Evolutionary conservation across 495 filamentous ascomycete genomes (phyloP), one percentile per base, ranked within the genome.

Genomic region (Mycothermus thermophilus): DNA sequence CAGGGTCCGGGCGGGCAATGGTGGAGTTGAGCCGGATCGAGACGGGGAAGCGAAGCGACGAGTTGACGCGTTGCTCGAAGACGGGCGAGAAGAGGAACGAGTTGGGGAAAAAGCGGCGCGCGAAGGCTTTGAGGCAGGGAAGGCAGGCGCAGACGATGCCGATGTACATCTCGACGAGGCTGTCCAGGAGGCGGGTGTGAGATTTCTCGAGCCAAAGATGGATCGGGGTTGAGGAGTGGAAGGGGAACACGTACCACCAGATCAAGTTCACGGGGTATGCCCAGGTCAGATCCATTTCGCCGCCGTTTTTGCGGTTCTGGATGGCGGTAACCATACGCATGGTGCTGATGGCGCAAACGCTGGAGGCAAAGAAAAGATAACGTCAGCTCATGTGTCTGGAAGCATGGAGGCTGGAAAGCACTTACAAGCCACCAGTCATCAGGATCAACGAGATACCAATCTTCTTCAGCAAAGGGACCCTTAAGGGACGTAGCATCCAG

Each of bases 351-450:
- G 14, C 34, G 30, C 46, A 48, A 12, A 44, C 41, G 18, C 42
- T 48, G 25, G 18, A n/a, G n/a, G n/a, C n/a, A n/a, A n/a, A n/a
- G n/a, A n/a, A n/a, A n/a, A n/a, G n/a, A n/a, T n/a, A n/a, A n/a
- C n/a, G n/a, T n/a, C n/a, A n/a, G n/a, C n/a, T n/a, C n/a, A n/a
- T n/a, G n/a, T n/a, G n/a, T n/a, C n/a, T n/a, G n/a, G n/a, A n/a
- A n/a, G n/a, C n/a, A n/a, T n/a, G n/a, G n/a, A n/a, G n/a, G n/a
- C n/a, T n/a, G n/a, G n/a, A n/a, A n/a, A n/a, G n/a, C n/a, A 34
- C 43, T 11, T 45, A 55, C 50, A 56, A 51, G 23, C 50, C 51
- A 17, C 52, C 52, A 0, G 43, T 30, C 52, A 53, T 53, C 15
- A 56, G 32, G 15, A 56, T 43, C 13, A 45, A n/a, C 6, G 32